Percentiles rank a stretch among this genome's conserved stretches.
phyloP scores from a whole-genome alignment of 139 green algal genomes.

The Chlamydomonas sp. region DNA sequence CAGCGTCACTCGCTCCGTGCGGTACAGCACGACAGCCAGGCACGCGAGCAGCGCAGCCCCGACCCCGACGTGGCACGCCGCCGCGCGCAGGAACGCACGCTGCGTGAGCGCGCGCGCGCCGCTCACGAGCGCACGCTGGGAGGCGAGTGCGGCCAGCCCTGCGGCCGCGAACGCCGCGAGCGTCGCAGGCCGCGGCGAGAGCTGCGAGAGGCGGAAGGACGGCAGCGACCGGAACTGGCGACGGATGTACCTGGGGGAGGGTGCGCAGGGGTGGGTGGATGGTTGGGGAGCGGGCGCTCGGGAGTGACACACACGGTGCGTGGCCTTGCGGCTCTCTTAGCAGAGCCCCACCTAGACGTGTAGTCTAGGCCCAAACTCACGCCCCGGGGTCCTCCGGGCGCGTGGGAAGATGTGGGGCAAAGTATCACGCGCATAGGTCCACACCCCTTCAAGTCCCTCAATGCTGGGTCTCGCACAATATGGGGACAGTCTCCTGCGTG shows the following conservation, averaged over 20 bases:
- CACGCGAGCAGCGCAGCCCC: background rate
- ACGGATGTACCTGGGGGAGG: conserved; percentile 2
- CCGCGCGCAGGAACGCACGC: background rate
- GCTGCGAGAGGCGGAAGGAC: background rate
- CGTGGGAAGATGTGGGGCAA: too few species aligned
- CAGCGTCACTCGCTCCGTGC: background rate
- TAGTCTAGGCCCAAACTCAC: too few species aligned
- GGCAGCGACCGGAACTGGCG: background rate
- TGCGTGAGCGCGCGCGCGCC: background rate
- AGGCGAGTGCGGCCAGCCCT: background rate
- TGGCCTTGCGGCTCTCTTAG: too few species aligned
- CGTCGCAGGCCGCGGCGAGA: background rate
- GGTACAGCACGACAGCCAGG: background rate
- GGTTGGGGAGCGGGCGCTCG: too few species aligned
- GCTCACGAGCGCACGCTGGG: background rate
- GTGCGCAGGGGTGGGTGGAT: too few species aligned
- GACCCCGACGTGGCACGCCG: background rate
- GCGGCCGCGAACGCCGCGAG: background rate
- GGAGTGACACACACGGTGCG: too few species aligned
- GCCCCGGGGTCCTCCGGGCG: too few species aligned
- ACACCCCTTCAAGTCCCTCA: too few species aligned
- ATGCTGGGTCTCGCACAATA: too few species aligned
- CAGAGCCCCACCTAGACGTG: too few species aligned
- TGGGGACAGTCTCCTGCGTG: too few species aligned
- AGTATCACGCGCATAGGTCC: too few species aligned